Evolutionary conservation across 306 rosid species (phyloP), one percentile per base, ranked within the genome.

Genomic region (Alnus glutinosa): DNA sequence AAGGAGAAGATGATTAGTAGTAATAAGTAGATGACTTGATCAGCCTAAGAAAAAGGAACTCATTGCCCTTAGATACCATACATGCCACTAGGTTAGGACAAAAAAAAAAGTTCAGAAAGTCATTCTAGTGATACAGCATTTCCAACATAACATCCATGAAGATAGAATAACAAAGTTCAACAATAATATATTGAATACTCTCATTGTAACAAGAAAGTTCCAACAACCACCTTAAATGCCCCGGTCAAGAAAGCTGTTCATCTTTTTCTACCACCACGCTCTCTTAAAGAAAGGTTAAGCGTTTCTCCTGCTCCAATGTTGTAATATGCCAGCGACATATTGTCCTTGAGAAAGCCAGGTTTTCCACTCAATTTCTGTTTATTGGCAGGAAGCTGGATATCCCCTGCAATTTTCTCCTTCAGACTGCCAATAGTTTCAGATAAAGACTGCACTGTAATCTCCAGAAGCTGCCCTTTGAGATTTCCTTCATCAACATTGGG

Each of bases 221-320:
- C 88, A 81, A 82, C 75, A 80, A 85, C 81, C 89, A 86, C 90
- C 94, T 90, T 69, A 73, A 78, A 55, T 11, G 37, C 81, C 63
- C 23, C 23, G 70, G 78, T 49, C 80, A 51, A 51, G 76, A 61
- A 82, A 69, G 71, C 52, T 55, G 67, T 72, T 93, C 87, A 91
- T 90, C 94, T 89, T 92, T 91, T 92, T 90, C 98, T 91, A 85
- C 98, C 98, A 85, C 98, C 98, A 79, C 97, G 96, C 89, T 95
- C 98, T 85, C 98, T 91, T 74, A 95, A 77, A 76, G 96, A 82
- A 58, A 95, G 94, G 55, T 90, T 13, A 55, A 92, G 92, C 19
- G 82, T 72, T 73, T 91, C 98, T 66, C 97, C 94, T 64, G 92
- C 92, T 77, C 94, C 93, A 50, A 95, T 77, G 77, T 95, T 92